Evolutionary conservation across 1,139 yeast species (phyloP).

Genomic region (Oligophagozyma castellii): DNA sequence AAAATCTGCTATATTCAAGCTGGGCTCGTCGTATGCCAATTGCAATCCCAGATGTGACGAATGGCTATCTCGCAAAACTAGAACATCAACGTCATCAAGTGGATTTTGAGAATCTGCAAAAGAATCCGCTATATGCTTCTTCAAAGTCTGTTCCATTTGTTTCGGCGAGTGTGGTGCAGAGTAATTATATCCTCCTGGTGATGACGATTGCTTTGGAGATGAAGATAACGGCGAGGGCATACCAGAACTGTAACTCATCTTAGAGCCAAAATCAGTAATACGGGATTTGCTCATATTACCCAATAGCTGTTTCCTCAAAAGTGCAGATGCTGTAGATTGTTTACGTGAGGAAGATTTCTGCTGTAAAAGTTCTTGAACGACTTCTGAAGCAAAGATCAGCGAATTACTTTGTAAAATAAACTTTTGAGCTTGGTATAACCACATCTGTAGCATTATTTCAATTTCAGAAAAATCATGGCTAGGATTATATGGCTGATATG

Average conservation of each 20-base stretch:
- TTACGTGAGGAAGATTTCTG: conserved; percentile 9
- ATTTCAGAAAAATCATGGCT: conserved; percentile 9
- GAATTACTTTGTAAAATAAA: conserved; percentile 16
- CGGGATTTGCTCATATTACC: neutral
- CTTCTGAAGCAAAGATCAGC: conserved; percentile 15
- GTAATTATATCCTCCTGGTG: neutral
- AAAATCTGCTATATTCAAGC: conserved; percentile 18
- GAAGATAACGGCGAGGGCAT: neutral
- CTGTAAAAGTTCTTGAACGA: conserved; percentile 12
- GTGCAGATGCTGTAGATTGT: conserved; percentile 1
- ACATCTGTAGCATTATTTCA: conserved; percentile 12
- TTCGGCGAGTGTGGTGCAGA: neutral
- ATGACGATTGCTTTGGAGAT: too few species aligned
- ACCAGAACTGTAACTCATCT: too few species aligned
- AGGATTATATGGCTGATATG: conserved; percentile 7
- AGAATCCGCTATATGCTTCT: neutral
- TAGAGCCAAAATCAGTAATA: too few species aligned
- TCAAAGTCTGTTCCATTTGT: neutral
- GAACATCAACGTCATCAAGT: conserved; percentile 14
- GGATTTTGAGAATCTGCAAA: neutral
- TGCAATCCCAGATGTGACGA: conserved; percentile 18
- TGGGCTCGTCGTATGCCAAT: conserved; percentile 23
- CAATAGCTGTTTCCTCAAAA: neutral
- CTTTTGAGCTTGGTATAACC: conserved; percentile 17
- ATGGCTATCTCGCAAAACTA: conserved; percentile 14